Evolutionary conservation across 495 filamentous ascomycete species (phyloP).

Genomic region (Trypethelium eluteriae): DNA sequence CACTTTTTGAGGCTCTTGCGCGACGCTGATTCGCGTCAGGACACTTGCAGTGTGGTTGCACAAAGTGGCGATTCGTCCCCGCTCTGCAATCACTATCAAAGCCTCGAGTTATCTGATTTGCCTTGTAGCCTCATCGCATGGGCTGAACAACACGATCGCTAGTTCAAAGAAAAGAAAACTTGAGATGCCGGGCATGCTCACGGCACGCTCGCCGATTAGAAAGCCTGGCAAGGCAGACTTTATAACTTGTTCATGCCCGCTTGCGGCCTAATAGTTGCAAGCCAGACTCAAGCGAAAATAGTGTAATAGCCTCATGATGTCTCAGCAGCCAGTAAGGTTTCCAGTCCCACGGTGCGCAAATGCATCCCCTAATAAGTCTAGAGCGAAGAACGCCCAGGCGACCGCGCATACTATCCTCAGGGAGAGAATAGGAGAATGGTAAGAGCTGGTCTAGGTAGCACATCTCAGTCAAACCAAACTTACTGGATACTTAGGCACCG

Average conservation of each 20-base stretch:
- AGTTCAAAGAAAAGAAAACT: too few species aligned
- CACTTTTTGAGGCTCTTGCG: not conserved
- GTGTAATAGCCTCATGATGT: too few species aligned
- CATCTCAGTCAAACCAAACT: not conserved
- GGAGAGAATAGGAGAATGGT: too few species aligned
- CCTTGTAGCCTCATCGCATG: not conserved
- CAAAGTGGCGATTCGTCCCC: not conserved
- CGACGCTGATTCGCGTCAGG: not conserved
- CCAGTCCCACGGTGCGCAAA: too few species aligned
- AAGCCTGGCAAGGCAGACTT: not conserved
- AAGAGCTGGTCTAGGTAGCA: too few species aligned
- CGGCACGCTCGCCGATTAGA: not conserved
- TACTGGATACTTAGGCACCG: not conserved
- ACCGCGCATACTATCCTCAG: not conserved
- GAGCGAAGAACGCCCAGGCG: not conserved
- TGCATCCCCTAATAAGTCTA: too few species aligned
- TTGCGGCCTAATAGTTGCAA: too few species aligned
- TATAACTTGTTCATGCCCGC: too few species aligned
- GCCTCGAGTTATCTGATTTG: not conserved
- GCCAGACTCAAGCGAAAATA: too few species aligned
- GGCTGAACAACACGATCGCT: not conserved
- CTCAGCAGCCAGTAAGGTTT: too few species aligned
- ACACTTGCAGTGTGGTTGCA: not conserved
- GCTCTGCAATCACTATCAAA: not conserved
- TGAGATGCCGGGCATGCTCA: not conserved